Evolutionary conservation across 2,329 filamentous ascomycete species (phyloP).

Genomic region (Pleoardoris graminearum): DNA sequence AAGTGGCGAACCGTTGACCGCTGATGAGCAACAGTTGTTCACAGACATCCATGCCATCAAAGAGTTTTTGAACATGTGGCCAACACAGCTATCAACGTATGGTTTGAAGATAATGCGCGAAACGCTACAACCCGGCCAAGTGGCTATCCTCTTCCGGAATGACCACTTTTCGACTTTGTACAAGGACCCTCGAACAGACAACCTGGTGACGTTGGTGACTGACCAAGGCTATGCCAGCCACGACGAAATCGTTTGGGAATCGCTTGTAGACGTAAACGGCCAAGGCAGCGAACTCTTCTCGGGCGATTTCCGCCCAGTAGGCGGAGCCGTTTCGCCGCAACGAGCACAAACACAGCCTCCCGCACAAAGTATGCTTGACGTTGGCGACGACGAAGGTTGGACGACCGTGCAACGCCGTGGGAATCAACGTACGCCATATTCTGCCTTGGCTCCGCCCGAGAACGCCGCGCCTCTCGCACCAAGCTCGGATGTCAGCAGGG

Average conservation of each 20-base stretch:
- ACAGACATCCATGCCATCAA: slow-evolving; percentile 86
- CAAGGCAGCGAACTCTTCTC: slow-evolving; percentile 81
- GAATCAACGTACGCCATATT: slow-evolving; percentile 26
- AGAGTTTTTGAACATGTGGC: slow-evolving; percentile 74
- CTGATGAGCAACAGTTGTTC: slow-evolving; percentile 76
- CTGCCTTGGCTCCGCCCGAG: slow-evolving; percentile 12
- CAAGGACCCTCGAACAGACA: slow-evolving; percentile 76
- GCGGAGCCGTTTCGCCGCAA: slow-evolving; percentile 52
- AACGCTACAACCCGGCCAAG: slow-evolving; percentile 72
- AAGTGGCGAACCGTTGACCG: slow-evolving; percentile 61
- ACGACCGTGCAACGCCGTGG: slow-evolving; percentile 55
- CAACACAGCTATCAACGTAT: slow-evolving; percentile 83
- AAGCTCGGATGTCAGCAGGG: slow-evolving; percentile 49
- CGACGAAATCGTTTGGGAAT: slow-evolving; percentile 95
- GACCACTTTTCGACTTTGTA: slow-evolving; percentile 96
- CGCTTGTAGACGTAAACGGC: slow-evolving; percentile 83
- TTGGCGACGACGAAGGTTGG: slow-evolving; percentile 55
- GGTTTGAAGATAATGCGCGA: slow-evolving; percentile 76
- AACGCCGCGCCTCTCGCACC: slow-evolving; percentile 29
- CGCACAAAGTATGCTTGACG: slow-evolving; percentile 33
- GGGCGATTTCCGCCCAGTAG: slow-evolving; percentile 86
- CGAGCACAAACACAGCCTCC: slow-evolving; percentile 33
- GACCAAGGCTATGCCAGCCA: slow-evolving; percentile 88
- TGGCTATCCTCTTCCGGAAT: slow-evolving; percentile 93
- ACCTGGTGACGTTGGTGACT: slow-evolving; percentile 83